A percentile compares a stretch with the other conserved stretches of the same genome.
Conservation (phyloP, 257 asterid species). For the Solanum piurae region DNA sequence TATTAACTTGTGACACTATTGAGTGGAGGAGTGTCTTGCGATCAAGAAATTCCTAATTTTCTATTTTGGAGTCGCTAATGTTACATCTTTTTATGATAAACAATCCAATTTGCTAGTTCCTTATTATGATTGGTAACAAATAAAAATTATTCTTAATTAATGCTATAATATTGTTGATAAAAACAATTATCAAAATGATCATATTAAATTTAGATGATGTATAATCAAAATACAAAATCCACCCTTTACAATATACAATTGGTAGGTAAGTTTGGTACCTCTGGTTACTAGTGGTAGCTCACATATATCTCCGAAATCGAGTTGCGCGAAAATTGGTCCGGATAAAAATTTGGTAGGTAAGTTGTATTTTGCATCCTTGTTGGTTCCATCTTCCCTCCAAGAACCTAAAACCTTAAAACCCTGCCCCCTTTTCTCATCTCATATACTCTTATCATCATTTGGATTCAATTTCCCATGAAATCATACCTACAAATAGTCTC, state of each 20-base stretch:
- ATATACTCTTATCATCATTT: background rate
- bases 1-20: background rate
- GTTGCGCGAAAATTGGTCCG: accelerated
- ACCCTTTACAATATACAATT: background rate
- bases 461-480: background rate
- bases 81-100: no score
- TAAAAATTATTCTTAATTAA: no score
- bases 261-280: background rate
- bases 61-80: background rate
- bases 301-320: no score
- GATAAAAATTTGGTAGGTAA: background rate
- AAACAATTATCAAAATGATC: background rate
- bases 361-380: background rate
- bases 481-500: background rate
- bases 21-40: background rate
- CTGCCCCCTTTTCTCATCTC: background rate
- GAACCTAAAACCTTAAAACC: background rate
- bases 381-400: background rate
- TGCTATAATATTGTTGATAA: no score
- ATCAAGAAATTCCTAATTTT: no score
- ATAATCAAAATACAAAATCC: background rate
- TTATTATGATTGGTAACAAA: no score
- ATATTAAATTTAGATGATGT: background rate
- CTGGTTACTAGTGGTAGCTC: background rate
- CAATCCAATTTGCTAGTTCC: no score